Percentiles rank a stretch among this genome's conserved stretches.
Conservation (phyloP, 768 basidiomycete genomes). For the Pleurotus sapidus region DNA sequence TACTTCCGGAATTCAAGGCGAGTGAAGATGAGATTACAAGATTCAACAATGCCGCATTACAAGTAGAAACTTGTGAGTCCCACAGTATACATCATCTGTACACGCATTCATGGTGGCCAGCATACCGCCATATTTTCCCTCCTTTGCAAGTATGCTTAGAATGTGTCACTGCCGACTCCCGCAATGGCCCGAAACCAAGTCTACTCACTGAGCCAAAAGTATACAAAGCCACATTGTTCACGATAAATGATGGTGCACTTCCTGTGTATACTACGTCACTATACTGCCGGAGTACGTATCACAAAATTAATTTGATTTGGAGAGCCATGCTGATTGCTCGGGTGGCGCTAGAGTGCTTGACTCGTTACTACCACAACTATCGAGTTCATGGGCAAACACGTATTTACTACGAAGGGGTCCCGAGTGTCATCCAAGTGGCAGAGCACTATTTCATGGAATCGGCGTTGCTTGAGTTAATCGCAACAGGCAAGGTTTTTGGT, state of each 20-base stretch:
- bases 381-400: constrained; percentile 12
- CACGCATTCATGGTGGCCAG: not conserved
- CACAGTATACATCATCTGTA: not conserved
- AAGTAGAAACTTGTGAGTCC: not conserved
- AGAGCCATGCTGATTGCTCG: not conserved
- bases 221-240: constrained; percentile 17
- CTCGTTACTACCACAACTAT: constrained; percentile 24
- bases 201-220: not conserved
- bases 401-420: constrained; percentile 20
- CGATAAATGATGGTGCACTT: constrained; percentile 16
- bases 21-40: not conserved
- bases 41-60: not conserved
- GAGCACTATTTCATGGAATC: constrained; percentile 24
- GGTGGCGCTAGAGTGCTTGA: constrained; percentile 14
- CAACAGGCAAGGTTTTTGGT: constrained; percentile 16
- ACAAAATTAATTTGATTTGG: not conserved
- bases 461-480: constrained; percentile 15
- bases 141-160: not conserved
- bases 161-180: not conserved
- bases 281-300: constrained; percentile 15
- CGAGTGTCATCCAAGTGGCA: constrained; percentile 20
- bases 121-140: not conserved
- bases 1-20: not conserved
- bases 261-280: constrained; percentile 20
- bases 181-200: too few species aligned